phyloP scores from a whole-genome alignment of 2,329 filamentous ascomycete genomes.

The Pyrenophora tritici-repentis region DNA sequence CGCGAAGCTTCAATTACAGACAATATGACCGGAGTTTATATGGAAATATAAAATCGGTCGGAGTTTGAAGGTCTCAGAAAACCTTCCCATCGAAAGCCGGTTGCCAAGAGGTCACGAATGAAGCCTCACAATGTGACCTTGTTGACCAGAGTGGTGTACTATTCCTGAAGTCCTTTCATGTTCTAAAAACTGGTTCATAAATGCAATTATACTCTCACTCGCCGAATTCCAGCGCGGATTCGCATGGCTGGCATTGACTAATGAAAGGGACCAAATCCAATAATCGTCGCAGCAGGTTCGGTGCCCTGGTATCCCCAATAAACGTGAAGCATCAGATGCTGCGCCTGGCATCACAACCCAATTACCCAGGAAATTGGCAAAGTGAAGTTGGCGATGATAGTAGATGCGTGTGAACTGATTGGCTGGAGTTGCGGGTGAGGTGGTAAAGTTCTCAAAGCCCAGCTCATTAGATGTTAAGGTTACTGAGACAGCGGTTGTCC shows the following conservation, averaged over 20 bases:
- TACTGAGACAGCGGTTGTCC: neutral
- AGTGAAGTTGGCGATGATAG: neutral
- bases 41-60: no score
- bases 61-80: no score
- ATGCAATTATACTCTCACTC: no score
- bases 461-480: neutral
- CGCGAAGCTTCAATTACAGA: no score
- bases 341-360: neutral
- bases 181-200: no score
- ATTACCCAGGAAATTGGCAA: neutral
- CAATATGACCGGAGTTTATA: no score
- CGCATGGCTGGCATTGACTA: neutral
- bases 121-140: no score
- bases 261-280: neutral
- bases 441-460: neutral
- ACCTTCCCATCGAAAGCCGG: no score
- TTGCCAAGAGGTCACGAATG: no score
- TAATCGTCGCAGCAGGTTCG: neutral
- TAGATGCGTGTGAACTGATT: neutral
- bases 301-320: neutral
- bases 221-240: neutral
- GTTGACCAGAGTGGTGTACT: no score
- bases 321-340: neutral
- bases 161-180: no score
- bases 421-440: neutral